Base-by-base conservation (phyloP, 495 filamentous ascomycete species). In the Evernia prunastri region DNA sequence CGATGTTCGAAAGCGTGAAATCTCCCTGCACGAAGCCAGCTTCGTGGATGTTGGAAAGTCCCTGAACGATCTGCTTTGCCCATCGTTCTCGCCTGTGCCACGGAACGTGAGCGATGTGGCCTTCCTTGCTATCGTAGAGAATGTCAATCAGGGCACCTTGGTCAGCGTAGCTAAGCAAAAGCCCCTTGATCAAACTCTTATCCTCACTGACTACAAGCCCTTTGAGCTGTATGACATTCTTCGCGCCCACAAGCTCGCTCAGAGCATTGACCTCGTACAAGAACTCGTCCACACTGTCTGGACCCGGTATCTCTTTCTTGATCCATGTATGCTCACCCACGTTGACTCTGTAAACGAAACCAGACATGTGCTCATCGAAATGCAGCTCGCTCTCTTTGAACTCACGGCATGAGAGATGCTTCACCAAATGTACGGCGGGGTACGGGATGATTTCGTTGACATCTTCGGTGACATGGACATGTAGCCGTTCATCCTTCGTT, bases 391-490 rank as follows among this genome's bases (percentile, higher is more conserved):
- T 64, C 31, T 65, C 59, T 60, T 45, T 68, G 36, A 82, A 80
- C 20, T 76, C 81, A 67, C 71, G 72, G 35, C 88, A 91, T 20
- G 76, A 70, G 59, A 97, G 78, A 75, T 97, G 93, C 27, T 86
- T 80, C 63, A 97, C 82, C 66, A 89, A 83, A 59, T 83, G 84
- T 39, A 88, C 75, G 0, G 88, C 84, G 4, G 94, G 94, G 70
- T 95, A 97, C 6, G 84, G 84, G 60, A 97, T 94, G 58, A 91
- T 96, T 74, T 98, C 94, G 72, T 97, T 94, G 56, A 91, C 83
- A 74, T 98, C 94, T 73, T 97, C 94, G n/a, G 93, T 95, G 56
- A 98, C 94, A 73, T 97, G 94, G 27, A 98, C 92, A 75, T 98
- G 94, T 57, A 98, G 79, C 56, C 91, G 84, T 33, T 91, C 91